A percentile compares a stretch with the other conserved stretches of the same genome.
Conservation (phyloP, 805 yeast species). For the Yamadazyma insecticola region DNA sequence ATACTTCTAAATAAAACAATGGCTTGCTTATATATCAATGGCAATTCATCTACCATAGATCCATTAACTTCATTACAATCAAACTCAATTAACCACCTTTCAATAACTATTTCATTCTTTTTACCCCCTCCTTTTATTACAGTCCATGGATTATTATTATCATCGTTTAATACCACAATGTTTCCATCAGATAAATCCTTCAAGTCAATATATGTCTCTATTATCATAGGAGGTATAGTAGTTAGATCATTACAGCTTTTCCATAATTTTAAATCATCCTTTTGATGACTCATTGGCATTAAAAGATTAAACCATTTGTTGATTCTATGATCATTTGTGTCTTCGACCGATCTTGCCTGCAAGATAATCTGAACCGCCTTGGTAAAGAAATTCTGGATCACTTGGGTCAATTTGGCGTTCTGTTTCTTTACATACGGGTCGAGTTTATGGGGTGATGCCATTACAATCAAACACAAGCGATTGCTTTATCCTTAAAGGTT, state of each 20-base stretch:
- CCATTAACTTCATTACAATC: slow-evolving; percentile 44
- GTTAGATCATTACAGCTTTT: slow-evolving; percentile 37
- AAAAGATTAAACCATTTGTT: slow-evolving; percentile 66
- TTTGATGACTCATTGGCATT: slow-evolving; percentile 31
- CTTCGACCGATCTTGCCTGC: slow-evolving; percentile 34
- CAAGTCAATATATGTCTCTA: slow-evolving; percentile 77
- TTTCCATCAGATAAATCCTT: slow-evolving; percentile 53
- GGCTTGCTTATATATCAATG: slow-evolving; percentile 68
- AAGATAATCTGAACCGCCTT: slow-evolving; percentile 57
- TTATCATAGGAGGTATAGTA: slow-evolving; percentile 71
- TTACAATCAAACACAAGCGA: slow-evolving; percentile 1
- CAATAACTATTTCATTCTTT: slow-evolving; percentile 84
- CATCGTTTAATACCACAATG: slow-evolving; percentile 55
- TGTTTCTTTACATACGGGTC: slow-evolving; percentile 21
- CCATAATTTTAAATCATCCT: slow-evolving; percentile 68
- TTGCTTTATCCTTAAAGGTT: no score
- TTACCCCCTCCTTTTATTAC: slow-evolving; percentile 54
- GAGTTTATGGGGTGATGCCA: slow-evolving; percentile 10
- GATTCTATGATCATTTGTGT: slow-evolving; percentile 16
- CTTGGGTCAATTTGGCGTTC: slow-evolving; percentile 35
- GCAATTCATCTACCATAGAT: slow-evolving; percentile 48
- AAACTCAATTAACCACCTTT: slow-evolving; percentile 88
- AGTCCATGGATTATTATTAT: slow-evolving; percentile 48
- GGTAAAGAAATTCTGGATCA: slow-evolving; percentile 58
- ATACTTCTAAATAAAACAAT: slow-evolving; percentile 70